These are phyloP conservation scores for Coriolopsis trogii DNA, from an alignment of 1,284 basidiomycete genomes.

Conservation along the genomic window DNA sequence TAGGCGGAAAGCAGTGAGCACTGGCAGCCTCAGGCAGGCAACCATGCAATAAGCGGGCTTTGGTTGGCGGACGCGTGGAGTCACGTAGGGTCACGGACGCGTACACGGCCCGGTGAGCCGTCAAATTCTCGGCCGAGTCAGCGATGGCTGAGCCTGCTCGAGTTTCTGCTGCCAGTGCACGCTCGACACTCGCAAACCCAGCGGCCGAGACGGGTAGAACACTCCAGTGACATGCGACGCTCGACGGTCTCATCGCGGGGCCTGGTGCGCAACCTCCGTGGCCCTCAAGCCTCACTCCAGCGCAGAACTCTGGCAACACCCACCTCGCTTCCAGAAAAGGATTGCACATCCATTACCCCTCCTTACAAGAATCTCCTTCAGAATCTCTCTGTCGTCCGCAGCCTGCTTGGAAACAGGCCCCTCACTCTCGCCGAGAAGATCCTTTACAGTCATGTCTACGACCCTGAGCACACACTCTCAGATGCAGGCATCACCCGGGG, in stretches of 20 bases:
- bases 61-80: slow-evolving; percentile 11
- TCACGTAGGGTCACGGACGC: slow-evolving; percentile 3
- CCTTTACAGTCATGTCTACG: slow-evolving; percentile 89
- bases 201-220: slow-evolving; percentile 11
- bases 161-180: background rate
- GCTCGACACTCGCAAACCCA: background rate
- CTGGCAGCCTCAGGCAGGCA: background rate
- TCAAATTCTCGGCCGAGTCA: background rate
- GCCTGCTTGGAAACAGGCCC: slow-evolving; percentile 69
- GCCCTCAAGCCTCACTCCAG: slow-evolving; percentile 9
- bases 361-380: slow-evolving; percentile 82
- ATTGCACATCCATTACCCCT: slow-evolving; percentile 84
- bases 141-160: background rate
- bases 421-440: slow-evolving; percentile 98
- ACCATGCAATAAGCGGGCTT: background rate
- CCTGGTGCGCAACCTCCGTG: slow-evolving; percentile 1
- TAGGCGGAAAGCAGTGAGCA: too few species aligned
- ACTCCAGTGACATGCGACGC: slow-evolving; percentile 16
- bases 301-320: slow-evolving; percentile 56
- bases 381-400: slow-evolving; percentile 76
- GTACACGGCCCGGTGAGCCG: background rate
- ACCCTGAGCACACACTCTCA: slow-evolving; percentile 76
- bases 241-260: slow-evolving; percentile 6
- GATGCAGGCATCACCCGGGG: slow-evolving; percentile 78
- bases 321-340: slow-evolving; percentile 55